These are phyloP conservation scores for Vararia minispora DNA, from an alignment of 768 basidiomycete species.

Conservation along the genomic window DNA sequence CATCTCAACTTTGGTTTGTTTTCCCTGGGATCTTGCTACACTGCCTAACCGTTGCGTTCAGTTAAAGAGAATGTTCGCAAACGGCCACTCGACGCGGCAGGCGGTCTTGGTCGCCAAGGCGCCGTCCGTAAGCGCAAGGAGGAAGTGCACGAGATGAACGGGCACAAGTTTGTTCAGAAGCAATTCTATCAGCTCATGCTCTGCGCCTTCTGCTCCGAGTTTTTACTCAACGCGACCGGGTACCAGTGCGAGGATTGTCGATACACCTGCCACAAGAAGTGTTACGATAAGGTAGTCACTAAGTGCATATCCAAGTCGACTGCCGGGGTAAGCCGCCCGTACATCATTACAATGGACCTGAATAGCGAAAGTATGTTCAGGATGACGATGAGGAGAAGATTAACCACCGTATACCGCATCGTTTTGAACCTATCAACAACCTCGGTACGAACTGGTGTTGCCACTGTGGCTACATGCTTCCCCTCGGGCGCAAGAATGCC, in stretches of 20 bases:
- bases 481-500: constrained; percentile 93
- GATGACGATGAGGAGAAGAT: constrained; percentile 97
- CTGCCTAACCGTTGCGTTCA: constrained; percentile 22
- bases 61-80: constrained; percentile 98
- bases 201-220: constrained; percentile 96
- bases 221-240: constrained; percentile 93
- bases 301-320: constrained; percentile 99
- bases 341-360: no score
- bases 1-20: constrained; percentile 85
- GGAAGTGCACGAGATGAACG: constrained; percentile 99
- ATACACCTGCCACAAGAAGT: constrained; percentile 98
- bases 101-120: constrained; percentile 93
- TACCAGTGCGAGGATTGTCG: constrained; percentile 99
- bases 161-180: constrained; percentile 92
- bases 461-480: constrained; percentile 97
- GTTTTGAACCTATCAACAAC: constrained; percentile 94
- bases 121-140: constrained; percentile 96
- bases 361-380: constrained; percentile 28
- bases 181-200: constrained; percentile 99
- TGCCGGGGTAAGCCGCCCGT: constrained; percentile 80
- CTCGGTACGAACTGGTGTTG: constrained; percentile 99
- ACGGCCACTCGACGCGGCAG: constrained; percentile 84
- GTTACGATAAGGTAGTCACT: constrained; percentile 97
- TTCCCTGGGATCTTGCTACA: constrained; percentile 4
- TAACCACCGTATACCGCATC: constrained; percentile 97